These are phyloP conservation scores for Pouteria glomerata DNA, from an alignment of 148 eudicot species.

Conservation along the genomic window DNA sequence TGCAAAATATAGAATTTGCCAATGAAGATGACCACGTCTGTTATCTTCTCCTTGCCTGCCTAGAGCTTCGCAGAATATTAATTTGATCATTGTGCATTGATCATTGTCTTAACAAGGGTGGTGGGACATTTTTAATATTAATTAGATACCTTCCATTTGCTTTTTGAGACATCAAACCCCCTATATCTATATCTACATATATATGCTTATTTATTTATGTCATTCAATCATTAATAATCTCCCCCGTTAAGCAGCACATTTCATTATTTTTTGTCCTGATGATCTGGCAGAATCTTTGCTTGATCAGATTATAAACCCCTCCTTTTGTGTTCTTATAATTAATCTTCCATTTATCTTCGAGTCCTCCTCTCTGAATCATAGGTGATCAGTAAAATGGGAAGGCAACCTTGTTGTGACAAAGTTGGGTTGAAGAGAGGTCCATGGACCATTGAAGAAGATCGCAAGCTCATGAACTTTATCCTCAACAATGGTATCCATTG, in stretches of 20 bases:
- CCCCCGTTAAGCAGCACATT: slow-evolving; percentile 18
- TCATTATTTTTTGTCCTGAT: slow-evolving; percentile 22
- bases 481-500: slow-evolving; percentile 61
- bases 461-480: slow-evolving; percentile 58
- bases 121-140: no score
- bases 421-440: slow-evolving; percentile 89
- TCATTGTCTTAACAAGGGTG: no score
- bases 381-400: no score
- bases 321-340: no score
- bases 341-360: no score
- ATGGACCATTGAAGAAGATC: slow-evolving; percentile 82
- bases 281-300: slow-evolving; percentile 24
- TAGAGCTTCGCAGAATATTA: background rate
- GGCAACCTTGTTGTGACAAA: slow-evolving; percentile 78
- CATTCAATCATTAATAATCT: slow-evolving; percentile 21
- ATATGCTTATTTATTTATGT: no score
- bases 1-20: slow-evolving; percentile 8
- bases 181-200: no score
- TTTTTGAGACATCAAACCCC: no score
- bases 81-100: no score
- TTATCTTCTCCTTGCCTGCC: background rate
- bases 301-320: no score
- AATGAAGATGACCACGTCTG: slow-evolving; percentile 18
- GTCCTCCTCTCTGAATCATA: no score
- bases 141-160: no score